Conservation (phyloP, 1,284 basidiomycete genomes). For the Microbotryum saponariae region DNA sequence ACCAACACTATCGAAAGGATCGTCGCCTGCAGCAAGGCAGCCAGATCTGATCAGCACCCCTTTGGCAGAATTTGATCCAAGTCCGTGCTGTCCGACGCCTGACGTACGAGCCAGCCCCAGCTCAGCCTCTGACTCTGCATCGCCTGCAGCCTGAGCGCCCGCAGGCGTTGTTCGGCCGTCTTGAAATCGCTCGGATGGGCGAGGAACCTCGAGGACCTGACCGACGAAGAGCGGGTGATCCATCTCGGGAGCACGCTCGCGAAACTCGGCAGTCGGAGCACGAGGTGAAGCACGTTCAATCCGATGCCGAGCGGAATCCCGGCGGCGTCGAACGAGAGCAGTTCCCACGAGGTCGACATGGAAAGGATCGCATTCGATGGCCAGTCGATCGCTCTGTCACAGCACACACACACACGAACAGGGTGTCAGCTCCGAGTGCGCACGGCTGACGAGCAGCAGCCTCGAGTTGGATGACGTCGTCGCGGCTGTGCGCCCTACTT, state of each 20-base stretch:
- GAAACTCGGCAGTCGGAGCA: conserved; percentile 19
- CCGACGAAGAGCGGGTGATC: conserved; percentile 1
- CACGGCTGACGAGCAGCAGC: not conserved
- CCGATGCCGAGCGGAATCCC: conserved; percentile 20
- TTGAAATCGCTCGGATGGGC: conserved; percentile 2
- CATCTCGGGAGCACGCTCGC: conserved; percentile 19
- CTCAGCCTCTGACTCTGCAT: not conserved
- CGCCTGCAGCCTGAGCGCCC: conserved; percentile 11
- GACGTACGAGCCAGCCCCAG: not conserved
- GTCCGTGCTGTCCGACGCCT: not conserved
- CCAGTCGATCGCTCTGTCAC: conserved; percentile 15
- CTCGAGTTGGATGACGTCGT: not conserved
- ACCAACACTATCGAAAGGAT: conserved; percentile 45
- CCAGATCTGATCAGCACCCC: conserved; percentile 33
- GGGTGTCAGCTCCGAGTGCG: not conserved
- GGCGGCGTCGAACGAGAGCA: conserved; percentile 20
- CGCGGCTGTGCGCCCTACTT: not conserved
- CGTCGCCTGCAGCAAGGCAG: conserved; percentile 49
- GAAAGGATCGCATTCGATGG: conserved; percentile 15
- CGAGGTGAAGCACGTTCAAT: conserved; percentile 21
- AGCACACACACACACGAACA: not conserved
- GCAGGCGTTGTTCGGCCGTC: conserved; percentile 25
- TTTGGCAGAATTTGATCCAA: not conserved
- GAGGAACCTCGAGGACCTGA: not conserved
- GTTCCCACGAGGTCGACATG: conserved; percentile 17